Evolutionary conservation across 1,139 yeast genomes (phyloP).

Genomic region (Magnusiomyces magnusii): DNA sequence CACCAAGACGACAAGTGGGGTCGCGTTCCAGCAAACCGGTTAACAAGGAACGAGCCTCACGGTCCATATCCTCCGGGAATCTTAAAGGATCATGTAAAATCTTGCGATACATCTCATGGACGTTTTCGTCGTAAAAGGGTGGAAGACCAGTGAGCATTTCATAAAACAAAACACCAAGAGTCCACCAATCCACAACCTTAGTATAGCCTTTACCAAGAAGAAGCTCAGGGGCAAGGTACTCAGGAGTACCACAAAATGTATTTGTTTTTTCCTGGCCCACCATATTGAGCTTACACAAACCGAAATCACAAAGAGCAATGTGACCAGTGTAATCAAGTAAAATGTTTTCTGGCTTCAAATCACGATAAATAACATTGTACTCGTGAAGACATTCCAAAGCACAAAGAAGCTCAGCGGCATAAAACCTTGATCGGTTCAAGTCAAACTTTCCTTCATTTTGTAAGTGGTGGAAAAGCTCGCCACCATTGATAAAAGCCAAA

Average conservation of each 20-base stretch:
- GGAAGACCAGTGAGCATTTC: constrained; percentile 98
- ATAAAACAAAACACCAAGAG: constrained; percentile 82
- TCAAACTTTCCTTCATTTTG: constrained; percentile 89
- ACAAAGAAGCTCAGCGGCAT: constrained; percentile 85
- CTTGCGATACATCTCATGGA: constrained; percentile 90
- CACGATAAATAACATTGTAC: constrained; percentile 87
- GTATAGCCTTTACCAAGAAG: constrained; percentile 90
- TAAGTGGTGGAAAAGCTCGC: constrained; percentile 90
- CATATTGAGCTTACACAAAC: constrained; percentile 93
- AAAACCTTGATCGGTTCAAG: constrained; percentile 82
- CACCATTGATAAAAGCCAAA: constrained; percentile 91
- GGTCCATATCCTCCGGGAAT: constrained; percentile 84
- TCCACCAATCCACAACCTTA: constrained; percentile 98
- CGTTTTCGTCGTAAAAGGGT: constrained; percentile 92
- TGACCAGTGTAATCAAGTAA: constrained; percentile 93
- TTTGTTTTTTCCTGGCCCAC: constrained; percentile 78
- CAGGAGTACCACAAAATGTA: constrained; percentile 97
- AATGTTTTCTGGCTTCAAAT: constrained; percentile 92
- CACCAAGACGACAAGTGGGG: constrained; percentile 70
- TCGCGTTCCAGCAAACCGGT: constrained; percentile 75
- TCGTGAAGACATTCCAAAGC: constrained; percentile 91
- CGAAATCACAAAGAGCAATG: constrained; percentile 95
- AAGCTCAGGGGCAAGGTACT: constrained; percentile 92
- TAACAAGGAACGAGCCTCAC: constrained; percentile 79
- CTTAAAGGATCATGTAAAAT: constrained; percentile 81